Percentiles rank a stretch among this genome's conserved stretches.
These are phyloP conservation scores for Silene vulgaris DNA, from an alignment of 179 eudicot genomes.

Conservation along the genomic window DNA sequence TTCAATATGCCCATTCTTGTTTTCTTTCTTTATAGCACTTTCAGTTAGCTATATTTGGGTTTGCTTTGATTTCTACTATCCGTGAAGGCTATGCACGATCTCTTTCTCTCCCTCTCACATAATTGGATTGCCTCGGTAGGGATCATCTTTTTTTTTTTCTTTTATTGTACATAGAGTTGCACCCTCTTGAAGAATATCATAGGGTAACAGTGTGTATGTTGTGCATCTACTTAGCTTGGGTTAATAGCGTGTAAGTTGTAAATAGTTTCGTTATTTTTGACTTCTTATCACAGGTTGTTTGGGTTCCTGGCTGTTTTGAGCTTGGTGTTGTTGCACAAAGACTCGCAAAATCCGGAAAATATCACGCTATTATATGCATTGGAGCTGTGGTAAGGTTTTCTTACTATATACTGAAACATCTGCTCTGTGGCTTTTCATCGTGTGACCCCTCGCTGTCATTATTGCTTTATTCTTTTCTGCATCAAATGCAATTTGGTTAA, in stretches of 20 bases:
- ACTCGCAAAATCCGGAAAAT: conserved; percentile 80
- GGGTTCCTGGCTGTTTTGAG: conserved; percentile 99
- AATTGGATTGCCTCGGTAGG: too few species aligned
- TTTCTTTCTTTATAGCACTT: too few species aligned
- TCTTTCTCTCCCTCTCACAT: too few species aligned
- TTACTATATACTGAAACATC: not conserved
- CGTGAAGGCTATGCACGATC: too few species aligned
- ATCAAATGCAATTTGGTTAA: too few species aligned
- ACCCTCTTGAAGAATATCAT: too few species aligned
- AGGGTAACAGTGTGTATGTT: not conserved
- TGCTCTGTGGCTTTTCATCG: conserved; percentile 16
- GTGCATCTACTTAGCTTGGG: too few species aligned
- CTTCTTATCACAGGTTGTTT: conserved; percentile 61
- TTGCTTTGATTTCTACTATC: too few species aligned
- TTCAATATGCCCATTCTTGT: too few species aligned
- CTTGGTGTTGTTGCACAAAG: conserved; percentile 74
- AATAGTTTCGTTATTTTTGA: not conserved
- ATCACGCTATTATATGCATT: conserved; percentile 79
- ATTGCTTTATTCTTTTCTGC: not conserved
- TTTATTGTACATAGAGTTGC: too few species aligned
- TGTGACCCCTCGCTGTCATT: not conserved
- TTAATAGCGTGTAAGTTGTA: not conserved
- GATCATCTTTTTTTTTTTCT: too few species aligned
- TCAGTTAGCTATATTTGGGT: too few species aligned
- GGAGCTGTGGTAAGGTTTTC: conserved; percentile 86